Base-by-base conservation (phyloP, 2,329 filamentous ascomycete genomes). In the Exserohilum rostratum region DNA sequence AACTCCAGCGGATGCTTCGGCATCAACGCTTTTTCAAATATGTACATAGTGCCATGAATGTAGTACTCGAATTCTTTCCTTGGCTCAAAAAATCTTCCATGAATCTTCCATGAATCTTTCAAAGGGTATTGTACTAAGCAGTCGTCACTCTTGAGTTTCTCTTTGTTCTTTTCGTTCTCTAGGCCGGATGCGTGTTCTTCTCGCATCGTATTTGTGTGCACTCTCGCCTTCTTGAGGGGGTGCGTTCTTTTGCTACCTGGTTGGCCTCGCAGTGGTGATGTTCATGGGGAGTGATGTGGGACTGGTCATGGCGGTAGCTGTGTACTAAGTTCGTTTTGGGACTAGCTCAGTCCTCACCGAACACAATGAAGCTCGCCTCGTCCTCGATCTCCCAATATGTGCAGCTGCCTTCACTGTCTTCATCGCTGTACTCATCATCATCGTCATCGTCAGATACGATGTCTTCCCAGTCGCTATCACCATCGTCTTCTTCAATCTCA, bases 401-500 rank as follows among this genome's bases (percentile, higher is more conserved):
- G 27, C 47, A 38, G 33, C 30, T 37, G 29, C 54, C 55, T 22
- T 65, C 58, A 18, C 57, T 56, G 13, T 53, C 57, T 6, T 63
- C 60, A 3, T 61, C 60, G n/a, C 63, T 59, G 11, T 46, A 51
- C 18, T 61, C 46, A 17, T 27, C 31, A 22, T 34, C 35, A 18
- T 53, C 39, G 3, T 50, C 39, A 3, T 50, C 47, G 20, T 51
- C 52, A 18, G 52, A 55, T 13, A 42, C 58, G 27, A 62, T 33
- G n/a, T 64, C 61, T 40, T 69, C 66, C 65, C 65, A 67, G 39
- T 68, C 65, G 40, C 57, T 62, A 4, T 66, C 63, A 10, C 55
- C 60, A 12, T 62, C 61, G 13, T 65, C 62, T 5, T 57, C 53
- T 10, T 60, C 54, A 6, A 50, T 49, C 9, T 47, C 53, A 2